Conservation (phyloP, 306 rosid genomes). For the Echinosophora koreensis region DNA sequence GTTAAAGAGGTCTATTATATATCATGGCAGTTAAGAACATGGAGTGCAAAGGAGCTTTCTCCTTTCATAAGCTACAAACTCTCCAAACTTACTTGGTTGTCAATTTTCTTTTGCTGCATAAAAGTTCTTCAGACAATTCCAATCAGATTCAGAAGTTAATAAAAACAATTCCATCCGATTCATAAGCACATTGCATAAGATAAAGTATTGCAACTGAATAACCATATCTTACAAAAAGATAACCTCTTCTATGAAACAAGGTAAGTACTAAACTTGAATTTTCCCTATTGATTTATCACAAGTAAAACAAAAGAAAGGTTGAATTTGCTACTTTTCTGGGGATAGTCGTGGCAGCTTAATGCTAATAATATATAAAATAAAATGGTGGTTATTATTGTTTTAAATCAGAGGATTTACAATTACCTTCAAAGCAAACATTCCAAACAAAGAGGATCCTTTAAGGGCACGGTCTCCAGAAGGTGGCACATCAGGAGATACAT, state of each 20-base stretch:
- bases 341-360: not conserved
- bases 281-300: not conserved
- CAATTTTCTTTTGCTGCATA: too few relatives aligned
- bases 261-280: conserved; percentile 9
- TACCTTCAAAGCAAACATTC: conserved; percentile 98
- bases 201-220: too few relatives aligned
- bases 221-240: too few relatives aligned
- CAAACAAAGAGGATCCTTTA: conserved; percentile 83
- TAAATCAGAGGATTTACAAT: not conserved
- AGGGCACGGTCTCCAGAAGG: conserved; percentile 77
- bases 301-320: not conserved
- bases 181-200: too few relatives aligned
- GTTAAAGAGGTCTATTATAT: too few relatives aligned
- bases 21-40: too few relatives aligned
- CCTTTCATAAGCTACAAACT: too few relatives aligned
- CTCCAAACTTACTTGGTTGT: too few relatives aligned
- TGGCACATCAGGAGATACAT: conserved; percentile 62
- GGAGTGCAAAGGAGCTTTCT: too few relatives aligned
- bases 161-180: too few relatives aligned
- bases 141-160: too few relatives aligned
- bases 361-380: not conserved
- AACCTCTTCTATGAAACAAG: not conserved
- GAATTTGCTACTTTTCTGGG: not conserved
- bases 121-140: too few relatives aligned
- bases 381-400: not conserved